phyloP scores from a whole-genome alignment of 2,329 filamentous ascomycete genomes.

The Aspergillus sp. region DNA sequence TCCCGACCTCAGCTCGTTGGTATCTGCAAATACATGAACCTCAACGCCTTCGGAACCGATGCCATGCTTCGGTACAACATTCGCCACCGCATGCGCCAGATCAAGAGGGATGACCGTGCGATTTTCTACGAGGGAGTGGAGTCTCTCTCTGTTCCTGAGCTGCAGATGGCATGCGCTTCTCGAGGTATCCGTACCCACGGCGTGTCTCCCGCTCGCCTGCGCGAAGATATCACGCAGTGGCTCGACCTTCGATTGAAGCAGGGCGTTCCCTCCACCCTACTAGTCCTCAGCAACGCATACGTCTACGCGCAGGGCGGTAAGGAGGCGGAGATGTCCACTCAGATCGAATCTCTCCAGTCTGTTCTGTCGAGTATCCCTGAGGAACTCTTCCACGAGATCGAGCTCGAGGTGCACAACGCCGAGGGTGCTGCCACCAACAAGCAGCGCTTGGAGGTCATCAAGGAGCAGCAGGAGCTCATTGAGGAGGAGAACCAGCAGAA shows the following conservation, averaged over 20 bases:
- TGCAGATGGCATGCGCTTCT: conserved; percentile 88
- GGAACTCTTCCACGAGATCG: conserved; percentile 98
- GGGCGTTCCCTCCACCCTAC: conserved; percentile 90
- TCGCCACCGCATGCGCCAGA: conserved; percentile 96
- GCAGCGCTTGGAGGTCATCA: conserved; percentile 95
- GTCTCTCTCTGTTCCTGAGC: conserved; percentile 85
- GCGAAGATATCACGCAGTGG: conserved; percentile 91
- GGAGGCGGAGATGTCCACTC: conserved; percentile 77
- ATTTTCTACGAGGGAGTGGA: conserved; percentile 94
- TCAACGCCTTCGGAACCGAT: conserved; percentile 95
- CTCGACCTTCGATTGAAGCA: conserved; percentile 89
- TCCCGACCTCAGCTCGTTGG: conserved; percentile 93
- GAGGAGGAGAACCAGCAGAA: conserved; percentile 95
- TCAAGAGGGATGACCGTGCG: conserved; percentile 94
- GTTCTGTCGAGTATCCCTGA: conserved; percentile 94
- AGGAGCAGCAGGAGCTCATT: conserved; percentile 97
- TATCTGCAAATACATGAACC: conserved; percentile 98
- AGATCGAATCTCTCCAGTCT: conserved; percentile 89
- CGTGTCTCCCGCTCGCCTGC: conserved; percentile 81
- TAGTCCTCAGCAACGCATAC: conserved; percentile 96
- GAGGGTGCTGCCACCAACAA: conserved; percentile 98
- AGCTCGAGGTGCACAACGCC: conserved; percentile 94
- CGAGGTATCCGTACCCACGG: conserved; percentile 92
- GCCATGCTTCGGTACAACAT: conserved; percentile 97
- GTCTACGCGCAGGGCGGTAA: conserved; percentile 81